These are phyloP conservation scores for Linnemannia zychae DNA, from an alignment of 192 early-diverging fungal genomes.

Conservation along the genomic window DNA sequence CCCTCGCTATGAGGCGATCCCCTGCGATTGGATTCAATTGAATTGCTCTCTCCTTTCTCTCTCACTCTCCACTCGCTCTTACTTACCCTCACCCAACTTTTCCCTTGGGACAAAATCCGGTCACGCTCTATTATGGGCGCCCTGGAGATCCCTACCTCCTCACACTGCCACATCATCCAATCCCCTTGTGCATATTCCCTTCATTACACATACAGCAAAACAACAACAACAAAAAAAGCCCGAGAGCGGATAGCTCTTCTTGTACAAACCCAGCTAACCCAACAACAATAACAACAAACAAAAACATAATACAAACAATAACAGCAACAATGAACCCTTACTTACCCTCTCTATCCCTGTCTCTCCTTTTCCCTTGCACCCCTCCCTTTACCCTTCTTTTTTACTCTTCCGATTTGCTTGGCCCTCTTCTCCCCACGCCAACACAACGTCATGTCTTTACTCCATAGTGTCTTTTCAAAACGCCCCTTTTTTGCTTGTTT, in stretches of 20 bases:
- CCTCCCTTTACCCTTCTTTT: neutral
- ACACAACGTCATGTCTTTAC: neutral
- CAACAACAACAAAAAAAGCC: conserved; percentile 8
- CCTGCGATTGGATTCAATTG: neutral
- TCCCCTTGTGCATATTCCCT: neutral
- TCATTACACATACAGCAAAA: neutral
- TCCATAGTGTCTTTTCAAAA: neutral
- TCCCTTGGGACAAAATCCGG: neutral
- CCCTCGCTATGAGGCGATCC: neutral
- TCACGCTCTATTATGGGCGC: conserved; percentile 4
- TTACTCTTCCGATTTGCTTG: neutral
- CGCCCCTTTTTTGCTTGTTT: neutral
- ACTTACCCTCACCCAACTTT: neutral
- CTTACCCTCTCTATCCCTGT: neutral
- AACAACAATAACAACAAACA: neutral
- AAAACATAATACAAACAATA: neutral
- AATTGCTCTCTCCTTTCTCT: neutral
- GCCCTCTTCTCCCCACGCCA: neutral
- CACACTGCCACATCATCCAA: conserved; percentile 10
- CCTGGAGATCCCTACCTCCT: neutral
- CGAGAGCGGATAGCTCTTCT: neutral
- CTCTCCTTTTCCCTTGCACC: neutral
- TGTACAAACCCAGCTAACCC: conserved; percentile 2
- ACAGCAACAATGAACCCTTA: neutral
- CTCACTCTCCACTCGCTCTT: neutral